Evolutionary conservation across 257 asterid genomes (phyloP).

Genomic region (Solanum infundibuliforme): DNA sequence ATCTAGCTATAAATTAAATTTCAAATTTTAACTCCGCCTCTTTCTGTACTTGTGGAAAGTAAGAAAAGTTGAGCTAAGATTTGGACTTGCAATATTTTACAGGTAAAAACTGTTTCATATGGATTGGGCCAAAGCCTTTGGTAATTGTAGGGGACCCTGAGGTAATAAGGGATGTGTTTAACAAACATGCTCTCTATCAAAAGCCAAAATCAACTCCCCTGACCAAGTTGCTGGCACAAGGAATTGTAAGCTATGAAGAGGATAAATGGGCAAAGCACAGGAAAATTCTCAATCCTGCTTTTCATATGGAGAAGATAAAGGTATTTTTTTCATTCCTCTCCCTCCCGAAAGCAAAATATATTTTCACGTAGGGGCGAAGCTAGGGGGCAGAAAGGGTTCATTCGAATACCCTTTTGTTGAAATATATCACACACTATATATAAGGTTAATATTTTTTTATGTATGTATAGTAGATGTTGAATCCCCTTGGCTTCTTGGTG

Average conservation of each 20-base stretch:
- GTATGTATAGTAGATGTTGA: background rate
- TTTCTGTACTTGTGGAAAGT: background rate
- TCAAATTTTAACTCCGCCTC: background rate
- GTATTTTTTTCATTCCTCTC: background rate
- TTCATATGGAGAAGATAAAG: constrained; percentile 31
- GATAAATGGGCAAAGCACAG: constrained; percentile 53
- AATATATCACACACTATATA: background rate
- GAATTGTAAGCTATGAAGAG: constrained; percentile 20
- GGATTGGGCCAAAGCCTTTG: constrained; percentile 47
- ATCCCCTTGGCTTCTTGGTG: background rate
- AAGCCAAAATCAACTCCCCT: constrained; percentile 32
- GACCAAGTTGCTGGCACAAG: constrained; percentile 17
- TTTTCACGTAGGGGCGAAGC: background rate
- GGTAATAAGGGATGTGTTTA: constrained; percentile 30
- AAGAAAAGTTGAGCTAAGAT: background rate
- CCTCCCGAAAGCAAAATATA: background rate
- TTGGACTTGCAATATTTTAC: background rate
- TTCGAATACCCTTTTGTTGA: background rate
- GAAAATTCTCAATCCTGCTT: constrained; percentile 50
- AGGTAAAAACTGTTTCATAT: constrained; percentile 30
- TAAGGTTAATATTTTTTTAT: background rate
- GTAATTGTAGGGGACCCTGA: constrained; percentile 28
- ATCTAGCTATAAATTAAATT: background rate
- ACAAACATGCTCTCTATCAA: constrained; percentile 12
- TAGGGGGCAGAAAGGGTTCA: background rate